Evolutionary conservation across 495 filamentous ascomycete genomes (phyloP).

Genomic region (Cryomyces minteri): DNA sequence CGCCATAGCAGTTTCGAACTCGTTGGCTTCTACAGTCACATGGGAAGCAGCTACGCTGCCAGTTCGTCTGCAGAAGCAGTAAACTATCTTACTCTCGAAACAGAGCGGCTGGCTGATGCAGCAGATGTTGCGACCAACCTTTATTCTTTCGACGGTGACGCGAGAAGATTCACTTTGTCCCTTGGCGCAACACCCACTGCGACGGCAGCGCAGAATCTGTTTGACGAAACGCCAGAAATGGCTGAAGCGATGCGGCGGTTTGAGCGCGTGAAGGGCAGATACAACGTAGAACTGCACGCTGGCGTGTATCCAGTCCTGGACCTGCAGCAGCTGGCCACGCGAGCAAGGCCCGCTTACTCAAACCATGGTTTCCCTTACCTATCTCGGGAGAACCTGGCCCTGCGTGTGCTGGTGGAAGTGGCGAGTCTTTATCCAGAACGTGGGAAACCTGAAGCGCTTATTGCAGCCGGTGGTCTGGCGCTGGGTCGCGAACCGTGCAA

Average conservation of each 20-base stretch:
- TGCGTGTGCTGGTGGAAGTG: conserved; percentile 57
- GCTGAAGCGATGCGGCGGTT: conserved; percentile 12
- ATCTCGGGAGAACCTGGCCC: conserved; percentile 37
- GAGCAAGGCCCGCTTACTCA: conserved; percentile 26
- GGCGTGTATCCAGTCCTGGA: conserved; percentile 60
- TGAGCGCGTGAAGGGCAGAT: conserved; percentile 15
- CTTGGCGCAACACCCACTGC: conserved; percentile 74
- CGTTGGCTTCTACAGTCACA: conserved; percentile 61
- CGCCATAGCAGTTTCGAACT: no score
- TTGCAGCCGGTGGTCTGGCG: conserved; percentile 52
- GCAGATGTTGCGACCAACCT: conserved; percentile 11
- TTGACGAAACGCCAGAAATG: conserved; percentile 10
- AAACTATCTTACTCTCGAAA: conserved; percentile 37
- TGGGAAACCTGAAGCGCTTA: conserved; percentile 42
- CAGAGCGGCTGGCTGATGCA: conserved; percentile 35
- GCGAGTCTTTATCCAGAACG: conserved; percentile 46
- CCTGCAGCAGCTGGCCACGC: conserved; percentile 65
- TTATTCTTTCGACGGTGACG: no score
- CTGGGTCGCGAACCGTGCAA: conserved; percentile 61
- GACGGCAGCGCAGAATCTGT: conserved; percentile 32
- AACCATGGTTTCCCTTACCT: no score
- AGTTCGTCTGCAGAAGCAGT: conserved; percentile 35
- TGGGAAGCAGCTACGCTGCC: conserved; percentile 49
- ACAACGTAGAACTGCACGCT: conserved; percentile 48
- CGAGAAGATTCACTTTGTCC: conserved; percentile 36